Base-by-base conservation (phyloP, 768 basidiomycete species). In the Suillus bovinus region DNA sequence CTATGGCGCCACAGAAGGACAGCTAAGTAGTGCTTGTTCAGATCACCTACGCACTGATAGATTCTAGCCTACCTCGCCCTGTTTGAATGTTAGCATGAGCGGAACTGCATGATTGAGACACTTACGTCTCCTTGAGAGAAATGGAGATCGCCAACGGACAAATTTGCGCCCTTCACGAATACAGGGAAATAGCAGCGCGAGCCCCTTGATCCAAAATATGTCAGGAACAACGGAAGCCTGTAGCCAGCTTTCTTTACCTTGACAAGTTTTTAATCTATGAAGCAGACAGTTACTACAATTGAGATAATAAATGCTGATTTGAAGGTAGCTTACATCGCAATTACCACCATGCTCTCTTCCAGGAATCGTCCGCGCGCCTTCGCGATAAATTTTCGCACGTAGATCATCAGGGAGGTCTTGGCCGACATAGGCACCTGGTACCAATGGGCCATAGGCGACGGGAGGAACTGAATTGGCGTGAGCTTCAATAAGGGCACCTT, bases 321-420 rank as follows among this genome's bases (percentile, higher is more conserved):
- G 8, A 49, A 7, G 34, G 44, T 44, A 29, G 52, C 64, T 78
- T 80, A 84, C 88, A 74, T 90, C 88, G 68, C 88, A 89, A 63
- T 90, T 89, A 33, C 90, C 90, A 20, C 90, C 90, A 71, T 91
- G 89, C 70, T 93, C 90, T n/a, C 90, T 72, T 16, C 87, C 88
- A 8, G 90, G 90, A 47, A 90, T 78, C 0, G 90, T 91, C 64
- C 90, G 79, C 42, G 90, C 89, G 24, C 90, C 90, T 65, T 93
- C 89, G 34, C 67, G 70, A 13, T 78, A 77, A 61, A 93, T 84
- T 78, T 82, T 87, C 63, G 79, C 77, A 55, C 71, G 69, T 3
- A 87, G 70, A 4, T 81, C 77, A 1, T 74, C 68, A 13, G 74
- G 66, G 4, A 91, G 64, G 44, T 88, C 86, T 69, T 90, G 88